Evolutionary conservation across 805 yeast species (phyloP).

Genomic region (Saccharomycopsis lassenensis): DNA sequence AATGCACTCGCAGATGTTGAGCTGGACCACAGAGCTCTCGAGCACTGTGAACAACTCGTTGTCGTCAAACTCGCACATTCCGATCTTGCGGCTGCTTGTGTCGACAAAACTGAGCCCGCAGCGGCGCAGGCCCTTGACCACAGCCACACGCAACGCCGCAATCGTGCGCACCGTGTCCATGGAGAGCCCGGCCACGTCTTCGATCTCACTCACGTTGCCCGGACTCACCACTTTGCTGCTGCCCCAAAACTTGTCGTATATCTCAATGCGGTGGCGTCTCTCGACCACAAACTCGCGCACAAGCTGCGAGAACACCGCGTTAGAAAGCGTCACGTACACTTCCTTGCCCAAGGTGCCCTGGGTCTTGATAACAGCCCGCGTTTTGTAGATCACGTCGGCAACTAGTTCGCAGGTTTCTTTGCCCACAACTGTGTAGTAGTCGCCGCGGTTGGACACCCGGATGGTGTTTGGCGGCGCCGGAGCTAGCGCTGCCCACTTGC

Average conservation of each 20-base stretch:
- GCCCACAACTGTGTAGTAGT: conserved; percentile 65
- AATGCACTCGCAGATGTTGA: conserved; percentile 80
- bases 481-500: conserved; percentile 35
- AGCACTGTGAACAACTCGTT: conserved; percentile 80
- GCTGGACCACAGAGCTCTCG: conserved; percentile 77
- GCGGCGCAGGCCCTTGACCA: conserved; percentile 30
- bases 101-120: conserved; percentile 79
- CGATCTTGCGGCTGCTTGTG: conserved; percentile 52
- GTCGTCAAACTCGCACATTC: conserved; percentile 72
- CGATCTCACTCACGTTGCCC: conserved; percentile 75
- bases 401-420: conserved; percentile 68
- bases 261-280: conserved; percentile 65
- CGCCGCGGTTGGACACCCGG: conserved; percentile 72
- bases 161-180: conserved; percentile 7
- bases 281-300: conserved; percentile 59
- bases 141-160: conserved; percentile 30
- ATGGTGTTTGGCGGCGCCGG: conserved; percentile 40
- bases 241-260: conserved; percentile 60
- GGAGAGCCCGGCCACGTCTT: conserved; percentile 48
- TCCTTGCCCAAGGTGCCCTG: conserved; percentile 36
- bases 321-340: conserved; percentile 74
- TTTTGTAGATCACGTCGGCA: conserved; percentile 77
- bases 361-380: conserved; percentile 68
- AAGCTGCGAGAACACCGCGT: conserved; percentile 57
- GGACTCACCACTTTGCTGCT: conserved; percentile 64